These are phyloP conservation scores for Trichomonascaceae sp. DNA, from an alignment of 1,139 yeast species.

Conservation along the genomic window DNA sequence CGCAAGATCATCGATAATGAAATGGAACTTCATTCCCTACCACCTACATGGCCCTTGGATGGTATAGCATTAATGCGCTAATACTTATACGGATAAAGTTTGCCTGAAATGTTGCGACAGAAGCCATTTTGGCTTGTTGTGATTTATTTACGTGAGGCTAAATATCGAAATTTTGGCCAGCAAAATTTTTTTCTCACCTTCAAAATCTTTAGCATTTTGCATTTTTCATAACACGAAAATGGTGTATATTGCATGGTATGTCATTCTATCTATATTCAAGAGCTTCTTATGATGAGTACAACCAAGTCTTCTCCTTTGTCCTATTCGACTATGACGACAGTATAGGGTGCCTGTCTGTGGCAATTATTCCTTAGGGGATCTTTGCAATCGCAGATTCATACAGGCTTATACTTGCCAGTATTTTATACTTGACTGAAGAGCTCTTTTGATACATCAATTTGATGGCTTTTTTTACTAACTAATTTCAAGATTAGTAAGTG, in stretches of 20 bases:
- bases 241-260: neutral
- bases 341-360: conserved; percentile 47
- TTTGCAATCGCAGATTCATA: conserved; percentile 15
- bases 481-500: conserved; percentile 6
- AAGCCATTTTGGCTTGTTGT: too few relatives aligned
- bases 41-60: neutral
- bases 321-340: conserved; percentile 85
- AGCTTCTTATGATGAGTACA: conserved; percentile 27
- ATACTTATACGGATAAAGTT: too few relatives aligned
- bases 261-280: neutral
- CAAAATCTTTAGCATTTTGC: neutral
- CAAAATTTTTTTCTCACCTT: neutral
- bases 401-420: conserved; percentile 82
- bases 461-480: conserved; percentile 3
- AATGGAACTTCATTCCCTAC: neutral
- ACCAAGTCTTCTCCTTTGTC: conserved; percentile 61
- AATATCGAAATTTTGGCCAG: too few relatives aligned
- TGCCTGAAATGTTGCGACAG: too few relatives aligned
- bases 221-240: neutral
- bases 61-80: too few relatives aligned
- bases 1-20: neutral
- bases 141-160: too few relatives aligned
- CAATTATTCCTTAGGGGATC: neutral
- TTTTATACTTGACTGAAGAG: conserved; percentile 31
- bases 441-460: conserved; percentile 7